Base-by-base conservation (phyloP, 371 early-diverging fungal genomes). In the Actinomortierella ambigua region DNA sequence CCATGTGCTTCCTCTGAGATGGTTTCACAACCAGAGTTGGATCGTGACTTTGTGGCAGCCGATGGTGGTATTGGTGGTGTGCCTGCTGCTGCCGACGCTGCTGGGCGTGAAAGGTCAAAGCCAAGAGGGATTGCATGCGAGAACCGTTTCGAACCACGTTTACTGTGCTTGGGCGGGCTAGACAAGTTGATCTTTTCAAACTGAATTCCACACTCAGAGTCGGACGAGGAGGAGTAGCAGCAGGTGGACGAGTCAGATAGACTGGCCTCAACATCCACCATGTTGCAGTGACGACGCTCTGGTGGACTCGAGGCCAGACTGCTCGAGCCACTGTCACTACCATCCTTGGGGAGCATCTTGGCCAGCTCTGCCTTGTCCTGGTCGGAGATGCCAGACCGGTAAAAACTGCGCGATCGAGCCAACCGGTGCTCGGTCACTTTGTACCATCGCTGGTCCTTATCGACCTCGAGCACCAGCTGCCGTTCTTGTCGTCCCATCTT, bases 141-240 rank as follows among this genome's bases (percentile, higher is more conserved):
- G 28, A 73, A 73, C 17, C 75, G 59, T 24, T 73, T 73, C 48
- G 75, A 73, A 2, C 55, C 71, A 34, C 71, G 49, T 53, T 70
- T 70, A 42, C 63, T 53, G 9, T 67, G 67, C 34, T 73, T 73
- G 2, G 75, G 50, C 0, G 75, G 75, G 63, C 75, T 66, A 18
- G 75, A 66, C 46, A 73, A 53, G 55, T 73, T 67, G 60, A 73
- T 73, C 67, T 67, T 73, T 49, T 73, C 75, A 52, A 73, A 67
- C 13, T 57, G 57, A 23, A 73, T 67, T 0, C 67, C 59, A 39
- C 63, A 44, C 40, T 55, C 67, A 13, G 54, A 50, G 26, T 67
- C 75, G 4, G 61, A 54, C 3, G 75, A 71, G 23, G 64, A 68
- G 0, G 70, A 61, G 50, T 66, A 66, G 28, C 67, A 71, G 44